Evolutionary conservation across 2,329 filamentous ascomycete genomes (phyloP).

Genomic region (Botrytis fragariae): DNA sequence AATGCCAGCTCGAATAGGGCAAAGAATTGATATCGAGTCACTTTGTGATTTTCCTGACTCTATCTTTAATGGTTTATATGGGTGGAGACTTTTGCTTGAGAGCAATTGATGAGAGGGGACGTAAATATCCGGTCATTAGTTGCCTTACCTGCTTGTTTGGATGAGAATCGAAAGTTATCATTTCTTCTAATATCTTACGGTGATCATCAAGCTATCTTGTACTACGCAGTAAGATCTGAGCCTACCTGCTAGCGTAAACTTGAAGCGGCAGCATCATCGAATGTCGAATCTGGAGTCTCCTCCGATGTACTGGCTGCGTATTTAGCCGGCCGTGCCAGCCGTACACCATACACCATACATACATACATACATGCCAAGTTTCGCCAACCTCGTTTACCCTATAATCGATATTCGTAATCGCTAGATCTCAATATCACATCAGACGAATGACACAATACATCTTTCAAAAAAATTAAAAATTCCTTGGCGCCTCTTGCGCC

Average conservation of each 20-base stretch:
- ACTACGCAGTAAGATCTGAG: not conserved
- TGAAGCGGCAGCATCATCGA: too few species aligned
- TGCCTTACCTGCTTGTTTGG: not conserved
- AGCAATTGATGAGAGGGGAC: not conserved
- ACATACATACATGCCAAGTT: not conserved
- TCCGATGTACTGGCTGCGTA: not conserved
- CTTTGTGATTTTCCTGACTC: not conserved
- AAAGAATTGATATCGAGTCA: not conserved
- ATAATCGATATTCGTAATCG: not conserved
- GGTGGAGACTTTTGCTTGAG: not conserved
- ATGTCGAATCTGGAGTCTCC: not conserved
- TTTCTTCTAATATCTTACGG: not conserved
- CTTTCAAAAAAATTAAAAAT: not conserved
- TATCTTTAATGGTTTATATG: not conserved
- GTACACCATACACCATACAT: not conserved
- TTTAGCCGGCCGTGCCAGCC: not conserved
- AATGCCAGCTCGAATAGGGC: not conserved
- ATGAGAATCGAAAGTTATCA: conserved; percentile 10
- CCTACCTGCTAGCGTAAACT: not conserved
- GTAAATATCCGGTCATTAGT: not conserved
- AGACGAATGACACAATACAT: not conserved
- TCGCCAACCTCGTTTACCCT: not conserved
- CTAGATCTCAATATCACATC: not conserved
- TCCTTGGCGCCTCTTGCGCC: not conserved
- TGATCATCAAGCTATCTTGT: not conserved